Conservation (phyloP, 169 alveolate genomes). For the Plasmodium knowlesi region DNA sequence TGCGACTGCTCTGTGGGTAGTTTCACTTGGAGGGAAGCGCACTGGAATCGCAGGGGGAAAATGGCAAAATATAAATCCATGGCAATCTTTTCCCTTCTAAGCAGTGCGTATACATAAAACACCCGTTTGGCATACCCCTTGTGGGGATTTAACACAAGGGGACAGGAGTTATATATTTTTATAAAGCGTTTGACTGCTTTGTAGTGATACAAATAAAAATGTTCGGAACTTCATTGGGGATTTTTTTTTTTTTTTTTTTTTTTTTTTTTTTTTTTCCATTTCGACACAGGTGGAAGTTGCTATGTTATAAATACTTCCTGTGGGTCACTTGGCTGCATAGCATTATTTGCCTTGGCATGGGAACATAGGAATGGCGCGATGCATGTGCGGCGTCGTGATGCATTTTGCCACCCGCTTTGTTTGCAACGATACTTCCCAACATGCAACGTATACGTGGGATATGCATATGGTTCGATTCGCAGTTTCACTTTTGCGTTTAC, state of each 20-base stretch:
- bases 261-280: neutral
- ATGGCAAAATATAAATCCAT: no score
- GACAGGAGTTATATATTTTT: neutral
- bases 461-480: neutral
- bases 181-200: neutral
- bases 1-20: neutral
- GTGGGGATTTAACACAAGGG: neutral
- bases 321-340: neutral
- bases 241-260: no score
- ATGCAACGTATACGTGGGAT: neutral
- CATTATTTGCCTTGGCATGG: no score
- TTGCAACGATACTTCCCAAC: no score
- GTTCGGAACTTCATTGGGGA: neutral
- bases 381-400: neutral
- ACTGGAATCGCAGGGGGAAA: neutral
- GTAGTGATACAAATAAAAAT: neutral
- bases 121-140: neutral
- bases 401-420: no score
- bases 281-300: neutral
- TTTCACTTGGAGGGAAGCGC: neutral
- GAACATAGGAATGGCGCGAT: neutral
- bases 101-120: neutral
- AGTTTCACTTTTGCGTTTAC: neutral
- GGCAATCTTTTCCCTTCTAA: no score
- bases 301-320: neutral